Percentiles rank a stretch among this genome's conserved stretches.
Evolutionary conservation across 2,329 filamentous ascomycete species (phyloP).

Genomic region (Ceratocystis harringtonii): DNA sequence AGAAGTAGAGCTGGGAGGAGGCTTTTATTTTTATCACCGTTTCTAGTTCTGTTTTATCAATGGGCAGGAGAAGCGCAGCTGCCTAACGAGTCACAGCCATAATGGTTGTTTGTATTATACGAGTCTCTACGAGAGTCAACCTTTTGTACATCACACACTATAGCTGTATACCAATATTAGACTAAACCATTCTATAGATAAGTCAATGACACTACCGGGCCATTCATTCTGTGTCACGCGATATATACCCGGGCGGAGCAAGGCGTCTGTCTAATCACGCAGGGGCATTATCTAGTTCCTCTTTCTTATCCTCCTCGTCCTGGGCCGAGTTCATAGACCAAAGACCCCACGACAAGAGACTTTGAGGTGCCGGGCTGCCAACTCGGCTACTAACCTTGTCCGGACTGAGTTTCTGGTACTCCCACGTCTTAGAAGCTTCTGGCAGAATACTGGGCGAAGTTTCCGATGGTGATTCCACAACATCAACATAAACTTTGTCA

Average conservation of each 20-base stretch:
- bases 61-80: background rate
- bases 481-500: background rate
- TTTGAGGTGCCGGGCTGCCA: background rate
- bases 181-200: background rate
- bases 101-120: background rate
- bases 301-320: background rate
- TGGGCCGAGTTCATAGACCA: background rate
- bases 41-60: too few species aligned
- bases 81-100: background rate
- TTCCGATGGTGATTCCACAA: background rate
- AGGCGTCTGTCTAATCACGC: too few species aligned
- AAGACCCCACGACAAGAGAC: conserved; percentile 5
- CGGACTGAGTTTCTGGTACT: conserved; percentile 8
- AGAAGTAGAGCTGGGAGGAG: too few species aligned
- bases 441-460: conserved; percentile 23
- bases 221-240: too few species aligned
- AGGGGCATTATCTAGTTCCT: background rate
- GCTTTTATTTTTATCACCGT: too few species aligned
- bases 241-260: too few species aligned
- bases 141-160: background rate
- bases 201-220: background rate
- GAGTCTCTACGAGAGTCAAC: background rate
- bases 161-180: background rate
- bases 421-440: conserved; percentile 18
- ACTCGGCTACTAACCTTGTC: background rate